Conservation (phyloP, 2,329 filamentous ascomycete species). For the Elsinoe australis region DNA sequence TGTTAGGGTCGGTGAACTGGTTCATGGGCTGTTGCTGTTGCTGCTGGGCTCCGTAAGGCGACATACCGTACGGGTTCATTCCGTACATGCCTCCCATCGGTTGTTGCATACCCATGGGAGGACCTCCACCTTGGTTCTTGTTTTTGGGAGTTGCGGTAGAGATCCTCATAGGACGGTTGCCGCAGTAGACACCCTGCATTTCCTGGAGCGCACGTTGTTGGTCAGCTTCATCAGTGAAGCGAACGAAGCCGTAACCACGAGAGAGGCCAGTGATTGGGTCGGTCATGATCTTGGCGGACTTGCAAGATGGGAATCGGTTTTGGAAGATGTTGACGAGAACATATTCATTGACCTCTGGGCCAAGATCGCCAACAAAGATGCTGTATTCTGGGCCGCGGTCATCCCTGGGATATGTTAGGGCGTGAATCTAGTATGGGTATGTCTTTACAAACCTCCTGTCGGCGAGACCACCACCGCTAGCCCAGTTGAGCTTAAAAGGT, state of each 20-base stretch:
- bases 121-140: constrained; percentile 49
- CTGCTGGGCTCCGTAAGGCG: constrained; percentile 8
- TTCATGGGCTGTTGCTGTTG: constrained; percentile 72
- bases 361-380: constrained; percentile 96
- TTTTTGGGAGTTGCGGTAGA: constrained; percentile 98
- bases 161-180: constrained; percentile 97
- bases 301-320: constrained; percentile 91
- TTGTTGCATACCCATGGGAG: constrained; percentile 46
- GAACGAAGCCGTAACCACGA: constrained; percentile 94
- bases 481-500: constrained; percentile 99
- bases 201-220: constrained; percentile 92
- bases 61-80: constrained; percentile 56
- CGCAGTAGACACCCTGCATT: constrained; percentile 99
- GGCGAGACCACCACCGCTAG: constrained; percentile 87
- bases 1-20: constrained; percentile 99
- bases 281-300: constrained; percentile 99
- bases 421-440: constrained; percentile 17
- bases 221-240: constrained; percentile 90
- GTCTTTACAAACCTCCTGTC: constrained; percentile 62
- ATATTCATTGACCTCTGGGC: constrained; percentile 97
- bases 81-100: constrained; percentile 56
- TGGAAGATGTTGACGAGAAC: constrained; percentile 96
- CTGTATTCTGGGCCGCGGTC: constrained; percentile 93
- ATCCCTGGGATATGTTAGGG: constrained; percentile 52
- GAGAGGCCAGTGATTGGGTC: constrained; percentile 97